These are phyloP conservation scores for Clarkia xantiana DNA, from an alignment of 345 rosid genomes.

Conservation along the genomic window DNA sequence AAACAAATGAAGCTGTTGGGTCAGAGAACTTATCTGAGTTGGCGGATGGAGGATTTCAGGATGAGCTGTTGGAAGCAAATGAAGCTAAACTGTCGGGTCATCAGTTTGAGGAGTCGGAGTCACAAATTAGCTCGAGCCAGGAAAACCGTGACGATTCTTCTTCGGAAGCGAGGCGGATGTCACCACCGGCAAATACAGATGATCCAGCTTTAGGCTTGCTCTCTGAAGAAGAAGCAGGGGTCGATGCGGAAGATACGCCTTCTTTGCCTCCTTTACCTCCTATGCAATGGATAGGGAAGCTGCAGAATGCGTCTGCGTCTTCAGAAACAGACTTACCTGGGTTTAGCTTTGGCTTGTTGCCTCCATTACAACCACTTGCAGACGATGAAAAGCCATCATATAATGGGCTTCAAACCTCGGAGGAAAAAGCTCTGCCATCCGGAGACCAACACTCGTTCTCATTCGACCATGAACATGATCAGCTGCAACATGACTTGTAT, in stretches of 20 bases:
- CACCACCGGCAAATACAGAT: conserved; percentile 4
- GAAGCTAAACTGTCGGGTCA: neutral
- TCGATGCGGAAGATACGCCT: conserved; percentile 42
- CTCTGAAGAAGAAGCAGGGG: conserved; percentile 28
- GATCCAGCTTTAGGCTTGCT: conserved; percentile 23
- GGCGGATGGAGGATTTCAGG: conserved; percentile 3
- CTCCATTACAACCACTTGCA: conserved; percentile 14
- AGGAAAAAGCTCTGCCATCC: conserved; percentile 11
- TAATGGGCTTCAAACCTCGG: conserved; percentile 16
- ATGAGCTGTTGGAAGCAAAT: neutral
- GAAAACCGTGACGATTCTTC: conserved; percentile 1
- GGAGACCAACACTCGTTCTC: conserved; percentile 14
- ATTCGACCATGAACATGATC: too few species aligned
- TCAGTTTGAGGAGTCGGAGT: neutral
- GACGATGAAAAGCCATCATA: conserved; percentile 22
- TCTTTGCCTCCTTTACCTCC: conserved; percentile 97
- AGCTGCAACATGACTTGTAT: too few species aligned
- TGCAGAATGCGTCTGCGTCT: conserved; percentile 24
- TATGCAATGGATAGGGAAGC: conserved; percentile 72
- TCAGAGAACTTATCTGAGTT: neutral
- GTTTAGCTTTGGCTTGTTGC: conserved; percentile 16
- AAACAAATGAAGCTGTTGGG: conserved; percentile 8
- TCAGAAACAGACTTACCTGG: conserved; percentile 22
- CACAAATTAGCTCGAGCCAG: neutral
- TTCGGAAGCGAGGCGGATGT: too few species aligned